Evolutionary conservation across 345 rosid genomes (phyloP).

Genomic region (Carallia pectinifolia): DNA sequence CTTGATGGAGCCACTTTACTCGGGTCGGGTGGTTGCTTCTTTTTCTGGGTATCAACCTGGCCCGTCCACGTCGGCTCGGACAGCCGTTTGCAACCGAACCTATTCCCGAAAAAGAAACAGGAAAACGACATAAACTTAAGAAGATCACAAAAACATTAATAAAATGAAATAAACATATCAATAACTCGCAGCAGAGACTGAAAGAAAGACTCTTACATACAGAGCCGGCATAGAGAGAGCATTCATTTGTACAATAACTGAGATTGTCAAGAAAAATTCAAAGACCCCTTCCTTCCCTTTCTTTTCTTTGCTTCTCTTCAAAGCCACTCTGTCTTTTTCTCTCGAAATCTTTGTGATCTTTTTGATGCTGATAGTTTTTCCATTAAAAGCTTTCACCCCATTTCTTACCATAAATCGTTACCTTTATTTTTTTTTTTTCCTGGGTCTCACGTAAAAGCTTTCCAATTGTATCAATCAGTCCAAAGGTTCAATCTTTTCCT

Average conservation of each 20-base stretch:
- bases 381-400: constrained; percentile 55
- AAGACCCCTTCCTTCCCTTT: neutral
- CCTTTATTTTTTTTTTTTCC: constrained; percentile 3
- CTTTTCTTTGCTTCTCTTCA: constrained; percentile 19
- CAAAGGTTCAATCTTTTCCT: constrained; percentile 8
- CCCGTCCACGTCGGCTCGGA: constrained; percentile 26
- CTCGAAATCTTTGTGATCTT: neutral
- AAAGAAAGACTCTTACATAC: neutral
- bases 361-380: constrained; percentile 36
- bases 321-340: constrained; percentile 14
- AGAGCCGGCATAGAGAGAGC: neutral
- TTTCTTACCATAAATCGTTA: constrained; percentile 52
- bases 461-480: constrained; percentile 7
- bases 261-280: neutral
- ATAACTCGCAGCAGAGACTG: neutral
- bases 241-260: neutral
- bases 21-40: too few species aligned
- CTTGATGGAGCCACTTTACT: too few species aligned
- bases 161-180: neutral
- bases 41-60: neutral
- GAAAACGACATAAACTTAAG: neutral
- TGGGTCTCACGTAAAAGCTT: constrained; percentile 50
- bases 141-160: neutral
- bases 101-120: constrained; percentile 3
- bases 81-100: constrained; percentile 20